Base-by-base conservation (phyloP, 225 moss, liverwort and hornwort species). In the Marchantia paleacea region DNA sequence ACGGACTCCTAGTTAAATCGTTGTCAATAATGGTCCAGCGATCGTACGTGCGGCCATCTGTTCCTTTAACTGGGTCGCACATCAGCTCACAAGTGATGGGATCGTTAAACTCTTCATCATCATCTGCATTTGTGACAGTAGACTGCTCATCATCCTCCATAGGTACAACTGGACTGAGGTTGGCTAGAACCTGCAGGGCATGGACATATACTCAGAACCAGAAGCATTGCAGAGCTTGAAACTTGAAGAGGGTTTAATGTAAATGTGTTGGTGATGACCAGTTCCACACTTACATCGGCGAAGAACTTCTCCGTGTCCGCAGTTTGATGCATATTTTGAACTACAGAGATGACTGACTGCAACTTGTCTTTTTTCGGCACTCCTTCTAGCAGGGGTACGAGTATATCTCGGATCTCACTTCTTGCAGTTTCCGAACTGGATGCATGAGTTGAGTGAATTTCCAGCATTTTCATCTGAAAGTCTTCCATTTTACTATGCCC, bases 1-100 rank as follows among this genome's bases (percentile, higher is more conserved):
- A 77, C 9, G 76, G 83, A 68, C 80, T 79, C 57, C 52, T 16
- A 4, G 52, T 58, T 13, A 81, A 0, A 52, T 81, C 70, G 19
- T 81, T 55, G 16, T 81, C 24, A 53, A 84, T 73, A 7, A 84
- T 81, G 13, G 83, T 69, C 76, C 77, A 87, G 2, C 86, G 64
- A 53, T 83, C 80, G 78, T 83, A 87, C 0, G 86, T 87, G 19
- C 67, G 53, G 26, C 86, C 86, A 30, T 87, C 81, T 15, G 19
- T 64, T 49, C 84, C 83, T 47, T 87, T 87, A 29, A 87, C 84
- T 3, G 86, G 86, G 60, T 87, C 86, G 53, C 84, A 84, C 83
- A 84, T 87, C 31, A 76, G 8, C 4, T 87, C 81, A 75, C 11
- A 84, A 12, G 86, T 87, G 61, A 87, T 25, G 26, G 86, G 86